These are phyloP conservation scores for Leccinum disarticulatum DNA, from an alignment of 768 basidiomycete genomes.

Conservation along the genomic window DNA sequence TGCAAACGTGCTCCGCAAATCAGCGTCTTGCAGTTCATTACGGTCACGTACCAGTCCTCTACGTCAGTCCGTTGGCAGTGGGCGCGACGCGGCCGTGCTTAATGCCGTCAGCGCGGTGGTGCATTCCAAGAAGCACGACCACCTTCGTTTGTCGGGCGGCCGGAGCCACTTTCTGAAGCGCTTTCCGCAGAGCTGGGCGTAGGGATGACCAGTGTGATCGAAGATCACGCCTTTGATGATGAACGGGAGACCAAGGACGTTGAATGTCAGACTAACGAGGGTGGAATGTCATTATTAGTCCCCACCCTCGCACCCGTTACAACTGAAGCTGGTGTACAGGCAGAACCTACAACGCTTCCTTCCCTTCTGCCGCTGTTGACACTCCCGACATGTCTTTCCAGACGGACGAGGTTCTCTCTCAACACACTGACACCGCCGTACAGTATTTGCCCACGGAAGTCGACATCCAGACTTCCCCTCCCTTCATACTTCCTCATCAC, in stretches of 20 bases:
- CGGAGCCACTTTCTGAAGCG: constrained; percentile 71
- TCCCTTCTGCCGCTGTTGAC: constrained; percentile 17
- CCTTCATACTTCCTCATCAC: constrained; percentile 25
- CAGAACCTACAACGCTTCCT: constrained; percentile 26
- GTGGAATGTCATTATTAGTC: constrained; percentile 29
- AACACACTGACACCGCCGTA: constrained; percentile 43
- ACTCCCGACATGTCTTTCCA: constrained; percentile 33
- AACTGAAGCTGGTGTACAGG: constrained; percentile 44
- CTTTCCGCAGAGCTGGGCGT: constrained; percentile 65
- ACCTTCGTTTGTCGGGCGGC: constrained; percentile 66
- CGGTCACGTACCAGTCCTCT: constrained; percentile 56
- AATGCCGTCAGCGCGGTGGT: constrained; percentile 62
- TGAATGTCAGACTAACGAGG: constrained; percentile 65
- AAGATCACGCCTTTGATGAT: constrained; percentile 36
- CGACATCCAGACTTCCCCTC: constrained; percentile 36
- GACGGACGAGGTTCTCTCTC: constrained; percentile 43
- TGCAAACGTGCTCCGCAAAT: constrained; percentile 71
- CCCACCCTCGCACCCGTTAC: constrained; percentile 32
- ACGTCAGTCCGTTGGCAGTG: constrained; percentile 53
- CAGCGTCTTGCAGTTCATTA: constrained; percentile 42
- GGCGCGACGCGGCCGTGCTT: constrained; percentile 43
- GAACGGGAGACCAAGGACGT: constrained; percentile 61
- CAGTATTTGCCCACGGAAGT: constrained; percentile 43
- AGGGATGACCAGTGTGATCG: constrained; percentile 44
- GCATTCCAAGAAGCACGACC: constrained; percentile 72